phyloP scores from a whole-genome alignment of 2,329 filamentous ascomycete species.

The Plectosphaerella plurivora region DNA sequence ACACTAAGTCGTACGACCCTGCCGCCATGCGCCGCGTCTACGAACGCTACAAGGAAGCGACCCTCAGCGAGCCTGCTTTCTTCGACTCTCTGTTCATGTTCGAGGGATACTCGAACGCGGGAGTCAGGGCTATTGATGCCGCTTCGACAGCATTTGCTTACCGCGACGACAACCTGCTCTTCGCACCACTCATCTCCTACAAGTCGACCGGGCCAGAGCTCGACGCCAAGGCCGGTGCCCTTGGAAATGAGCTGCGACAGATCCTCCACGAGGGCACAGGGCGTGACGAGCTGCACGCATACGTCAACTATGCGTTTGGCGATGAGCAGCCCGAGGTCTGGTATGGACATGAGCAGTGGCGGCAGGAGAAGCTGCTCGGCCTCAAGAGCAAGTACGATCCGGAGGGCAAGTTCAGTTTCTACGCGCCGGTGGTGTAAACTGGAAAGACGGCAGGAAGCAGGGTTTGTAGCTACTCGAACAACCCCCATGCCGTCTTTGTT shows the following conservation, averaged over 20 bases:
- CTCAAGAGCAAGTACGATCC: conserved; percentile 48
- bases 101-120: conserved; percentile 47
- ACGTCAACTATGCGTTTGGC: conserved; percentile 50
- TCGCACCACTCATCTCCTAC: conserved; percentile 32
- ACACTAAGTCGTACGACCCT: conserved; percentile 32
- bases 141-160: conserved; percentile 39
- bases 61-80: conserved; percentile 9
- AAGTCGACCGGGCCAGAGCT: conserved; percentile 21
- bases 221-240: conserved; percentile 24
- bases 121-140: conserved; percentile 30
- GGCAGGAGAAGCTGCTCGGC: conserved; percentile 34
- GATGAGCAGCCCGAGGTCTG: conserved; percentile 32
- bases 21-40: conserved; percentile 22
- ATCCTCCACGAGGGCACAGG: conserved; percentile 30
- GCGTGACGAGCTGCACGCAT: conserved; percentile 26
- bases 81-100: conserved; percentile 47
- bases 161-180: conserved; percentile 37
- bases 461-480: too few relatives aligned
- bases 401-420: conserved; percentile 37
- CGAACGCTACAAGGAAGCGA: conserved; percentile 24
- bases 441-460: neutral
- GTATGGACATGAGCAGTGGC: conserved; percentile 47
- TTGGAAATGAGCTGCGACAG: conserved; percentile 32
- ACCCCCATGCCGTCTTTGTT: too few relatives aligned
- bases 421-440: conserved; percentile 26